phyloP scores from a whole-genome alignment of 2,329 filamentous ascomycete species.

The Dothidotthia symphoricarpi region DNA sequence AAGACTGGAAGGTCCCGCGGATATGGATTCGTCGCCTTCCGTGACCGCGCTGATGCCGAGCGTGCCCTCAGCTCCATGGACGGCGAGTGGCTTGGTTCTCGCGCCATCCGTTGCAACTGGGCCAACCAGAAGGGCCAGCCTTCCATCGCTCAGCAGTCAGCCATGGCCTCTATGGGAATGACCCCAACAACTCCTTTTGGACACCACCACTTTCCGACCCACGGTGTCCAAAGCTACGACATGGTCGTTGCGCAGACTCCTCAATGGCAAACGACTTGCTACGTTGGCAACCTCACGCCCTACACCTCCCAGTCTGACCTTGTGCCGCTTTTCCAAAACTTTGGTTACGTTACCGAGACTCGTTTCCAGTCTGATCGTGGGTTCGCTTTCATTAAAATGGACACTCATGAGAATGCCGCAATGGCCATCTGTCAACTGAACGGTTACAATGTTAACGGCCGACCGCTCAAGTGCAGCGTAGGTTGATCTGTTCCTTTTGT shows the following conservation, averaged over 20 bases:
- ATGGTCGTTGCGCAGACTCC: slow-evolving; percentile 95
- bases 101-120: slow-evolving; percentile 99
- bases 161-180: slow-evolving; percentile 97
- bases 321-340: slow-evolving; percentile 98
- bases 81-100: slow-evolving; percentile 96
- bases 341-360: slow-evolving; percentile 94
- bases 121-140: slow-evolving; percentile 99
- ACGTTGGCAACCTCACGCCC: slow-evolving; percentile 94
- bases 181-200: slow-evolving; percentile 95
- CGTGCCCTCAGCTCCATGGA: slow-evolving; percentile 98
- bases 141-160: slow-evolving; percentile 95
- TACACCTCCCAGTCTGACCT: slow-evolving; percentile 97
- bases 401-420: slow-evolving; percentile 93
- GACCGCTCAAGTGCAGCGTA: slow-evolving; percentile 98
- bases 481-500: slow-evolving; percentile 47
- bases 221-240: slow-evolving; percentile 95
- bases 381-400: slow-evolving; percentile 99
- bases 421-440: slow-evolving; percentile 98
- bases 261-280: slow-evolving; percentile 97
- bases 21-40: slow-evolving; percentile 97
- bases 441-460: slow-evolving; percentile 95
- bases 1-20: slow-evolving; percentile 97
- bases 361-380: slow-evolving; percentile 97
- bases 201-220: slow-evolving; percentile 95
- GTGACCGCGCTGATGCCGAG: slow-evolving; percentile 88